These are phyloP conservation scores for Suhomyces ambrosiae DNA, from an alignment of 1,139 yeast genomes.

Conservation along the genomic window DNA sequence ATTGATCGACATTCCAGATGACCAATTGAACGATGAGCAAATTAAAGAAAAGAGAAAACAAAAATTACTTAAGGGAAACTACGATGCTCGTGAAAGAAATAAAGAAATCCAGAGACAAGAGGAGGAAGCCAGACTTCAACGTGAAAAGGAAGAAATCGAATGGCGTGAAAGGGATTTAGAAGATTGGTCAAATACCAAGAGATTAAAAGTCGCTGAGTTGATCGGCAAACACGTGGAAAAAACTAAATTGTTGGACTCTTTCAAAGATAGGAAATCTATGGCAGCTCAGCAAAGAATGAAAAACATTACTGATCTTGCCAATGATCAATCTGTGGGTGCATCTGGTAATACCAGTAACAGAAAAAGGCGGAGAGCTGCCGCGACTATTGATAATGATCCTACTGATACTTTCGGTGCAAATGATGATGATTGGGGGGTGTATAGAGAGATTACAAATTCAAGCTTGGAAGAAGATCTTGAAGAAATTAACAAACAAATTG, in stretches of 20 bases:
- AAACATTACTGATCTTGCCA: slow-evolving; percentile 83
- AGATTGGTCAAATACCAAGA: slow-evolving; percentile 78
- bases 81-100: slow-evolving; percentile 84
- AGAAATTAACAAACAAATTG: slow-evolving; percentile 62
- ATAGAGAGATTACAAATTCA: slow-evolving; percentile 77
- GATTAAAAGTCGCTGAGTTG: slow-evolving; percentile 59
- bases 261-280: slow-evolving; percentile 84
- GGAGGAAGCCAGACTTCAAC: slow-evolving; percentile 57
- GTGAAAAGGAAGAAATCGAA: slow-evolving; percentile 62
- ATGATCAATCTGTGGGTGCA: slow-evolving; percentile 42
- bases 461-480: slow-evolving; percentile 75
- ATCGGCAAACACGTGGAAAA: slow-evolving; percentile 66
- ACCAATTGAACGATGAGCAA: slow-evolving; percentile 75
- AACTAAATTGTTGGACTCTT: slow-evolving; percentile 69
- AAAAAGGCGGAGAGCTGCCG: slow-evolving; percentile 56
- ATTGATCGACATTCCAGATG: slow-evolving; percentile 80
- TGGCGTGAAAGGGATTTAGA: slow-evolving; percentile 77
- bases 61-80: slow-evolving; percentile 77
- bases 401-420: slow-evolving; percentile 95
- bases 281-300: slow-evolving; percentile 95
- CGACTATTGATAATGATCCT: slow-evolving; percentile 85
- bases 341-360: slow-evolving; percentile 31
- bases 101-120: slow-evolving; percentile 67
- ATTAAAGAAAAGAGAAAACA: slow-evolving; percentile 87
- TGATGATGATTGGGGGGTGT: slow-evolving; percentile 94